These are phyloP conservation scores for Senna siamea DNA, from an alignment of 306 rosid genomes.

Conservation along the genomic window DNA sequence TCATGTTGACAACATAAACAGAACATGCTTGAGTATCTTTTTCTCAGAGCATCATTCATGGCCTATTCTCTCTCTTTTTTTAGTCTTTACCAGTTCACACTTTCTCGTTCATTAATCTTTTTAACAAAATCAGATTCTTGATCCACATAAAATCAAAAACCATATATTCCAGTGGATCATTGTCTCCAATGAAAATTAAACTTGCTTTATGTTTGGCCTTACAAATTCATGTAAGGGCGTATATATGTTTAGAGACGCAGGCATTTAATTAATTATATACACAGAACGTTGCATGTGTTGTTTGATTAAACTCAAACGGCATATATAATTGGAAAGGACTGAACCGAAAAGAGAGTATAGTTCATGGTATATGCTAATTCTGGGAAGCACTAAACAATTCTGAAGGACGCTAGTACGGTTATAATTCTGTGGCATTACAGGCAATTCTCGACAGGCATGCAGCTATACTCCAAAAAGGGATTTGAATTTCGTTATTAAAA, in stretches of 20 bases:
- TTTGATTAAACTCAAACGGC: not conserved
- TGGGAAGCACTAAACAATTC: too few species aligned
- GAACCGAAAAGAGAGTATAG: too few species aligned
- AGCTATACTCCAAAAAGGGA: too few species aligned
- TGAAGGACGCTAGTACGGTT: too few species aligned
- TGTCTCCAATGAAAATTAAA: not conserved
- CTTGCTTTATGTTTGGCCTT: conserved; percentile 15
- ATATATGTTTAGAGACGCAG: not conserved
- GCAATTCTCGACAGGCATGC: too few species aligned
- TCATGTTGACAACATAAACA: not conserved
- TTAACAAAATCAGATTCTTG: conserved; percentile 10
- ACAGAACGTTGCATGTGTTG: not conserved
- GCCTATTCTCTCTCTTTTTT: not conserved
- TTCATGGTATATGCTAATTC: too few species aligned
- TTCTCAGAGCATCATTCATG: conserved; percentile 5
- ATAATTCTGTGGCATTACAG: too few species aligned
- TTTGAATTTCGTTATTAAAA: too few species aligned
- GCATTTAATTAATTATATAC: too few species aligned
- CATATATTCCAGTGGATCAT: not conserved
- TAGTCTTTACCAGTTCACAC: not conserved
- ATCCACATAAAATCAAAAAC: not conserved
- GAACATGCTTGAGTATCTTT: conserved; percentile 16
- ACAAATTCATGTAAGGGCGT: not conserved
- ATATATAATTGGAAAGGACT: too few species aligned
- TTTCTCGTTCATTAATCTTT: not conserved